phyloP scores from a whole-genome alignment of 805 yeast species.

The Lipomyces sp. region DNA sequence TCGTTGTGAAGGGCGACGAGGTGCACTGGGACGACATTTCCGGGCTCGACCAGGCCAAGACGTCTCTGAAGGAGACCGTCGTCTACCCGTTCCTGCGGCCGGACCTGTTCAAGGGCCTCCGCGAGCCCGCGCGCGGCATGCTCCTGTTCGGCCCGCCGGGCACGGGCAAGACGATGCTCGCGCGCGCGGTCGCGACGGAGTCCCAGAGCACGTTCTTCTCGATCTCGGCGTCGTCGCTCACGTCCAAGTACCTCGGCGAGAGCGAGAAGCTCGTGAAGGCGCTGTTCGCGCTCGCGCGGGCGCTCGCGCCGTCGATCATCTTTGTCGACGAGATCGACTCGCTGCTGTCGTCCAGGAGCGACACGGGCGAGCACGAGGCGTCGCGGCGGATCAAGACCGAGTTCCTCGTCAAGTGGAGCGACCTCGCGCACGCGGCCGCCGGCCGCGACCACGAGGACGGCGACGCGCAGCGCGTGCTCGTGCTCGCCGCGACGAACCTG shows the following conservation, averaged over 20 bases:
- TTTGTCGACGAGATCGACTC: slow-evolving; percentile 97
- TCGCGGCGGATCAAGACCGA: slow-evolving; percentile 88
- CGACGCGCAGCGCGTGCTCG: slow-evolving; percentile 65
- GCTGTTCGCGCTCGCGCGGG: slow-evolving; percentile 76
- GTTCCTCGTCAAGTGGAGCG: slow-evolving; percentile 92
- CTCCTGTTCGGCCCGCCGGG: slow-evolving; percentile 96
- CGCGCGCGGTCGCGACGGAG: slow-evolving; percentile 94
- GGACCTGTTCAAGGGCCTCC: slow-evolving; percentile 80
- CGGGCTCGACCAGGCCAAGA: slow-evolving; percentile 85
- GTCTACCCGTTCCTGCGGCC: slow-evolving; percentile 95
- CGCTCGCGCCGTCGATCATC: slow-evolving; percentile 85
- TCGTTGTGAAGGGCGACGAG: slow-evolving; percentile 84
- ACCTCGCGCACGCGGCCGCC: slow-evolving; percentile 81
- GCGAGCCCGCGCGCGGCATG: slow-evolving; percentile 98
- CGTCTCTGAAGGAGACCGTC: slow-evolving; percentile 86
- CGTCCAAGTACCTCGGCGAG: slow-evolving; percentile 82
- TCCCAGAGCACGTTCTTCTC: slow-evolving; percentile 89
- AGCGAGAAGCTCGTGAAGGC: slow-evolving; percentile 91
- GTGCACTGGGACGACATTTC: slow-evolving; percentile 95
- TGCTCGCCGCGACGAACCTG: slow-evolving; percentile 89
- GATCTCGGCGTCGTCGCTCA: slow-evolving; percentile 83
- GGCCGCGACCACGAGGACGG: slow-evolving; percentile 53
- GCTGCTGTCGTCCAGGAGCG: slow-evolving; percentile 73
- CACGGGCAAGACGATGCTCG: slow-evolving; percentile 97
- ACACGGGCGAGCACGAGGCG: slow-evolving; percentile 77